Conservation (phyloP, 2,329 filamentous ascomycete species). For the Monilinia laxa region DNA sequence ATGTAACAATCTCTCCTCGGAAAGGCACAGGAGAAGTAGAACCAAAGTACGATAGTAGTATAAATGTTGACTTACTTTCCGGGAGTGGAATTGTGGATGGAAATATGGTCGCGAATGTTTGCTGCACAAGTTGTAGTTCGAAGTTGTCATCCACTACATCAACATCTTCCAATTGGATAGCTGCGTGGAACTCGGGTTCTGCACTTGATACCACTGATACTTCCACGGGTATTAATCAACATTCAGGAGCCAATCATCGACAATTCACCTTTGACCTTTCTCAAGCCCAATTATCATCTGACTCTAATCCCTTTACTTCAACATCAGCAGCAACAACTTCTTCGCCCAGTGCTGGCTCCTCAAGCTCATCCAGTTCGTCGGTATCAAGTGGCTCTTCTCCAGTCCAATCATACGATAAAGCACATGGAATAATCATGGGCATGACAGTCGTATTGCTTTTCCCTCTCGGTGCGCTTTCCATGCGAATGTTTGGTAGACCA, state of each 20-base stretch:
- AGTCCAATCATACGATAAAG: constrained; percentile 33
- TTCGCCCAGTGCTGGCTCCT: constrained; percentile 17
- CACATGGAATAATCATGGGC: constrained; percentile 62
- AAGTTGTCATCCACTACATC: constrained; percentile 26
- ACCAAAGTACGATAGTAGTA: constrained; percentile 46
- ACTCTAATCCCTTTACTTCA: constrained; percentile 35
- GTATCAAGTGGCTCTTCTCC: background rate
- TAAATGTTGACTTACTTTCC: constrained; percentile 46
- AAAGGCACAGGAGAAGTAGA: constrained; percentile 45
- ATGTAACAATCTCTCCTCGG: constrained; percentile 57
- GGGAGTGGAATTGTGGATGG: constrained; percentile 53
- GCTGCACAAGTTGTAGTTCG: constrained; percentile 43
- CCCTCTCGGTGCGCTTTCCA: constrained; percentile 59
- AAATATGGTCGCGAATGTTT: constrained; percentile 57
- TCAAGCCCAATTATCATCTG: constrained; percentile 29
- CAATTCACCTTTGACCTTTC: constrained; percentile 35
- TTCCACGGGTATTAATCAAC: constrained; percentile 30
- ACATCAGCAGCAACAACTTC: constrained; percentile 22
- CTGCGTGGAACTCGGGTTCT: constrained; percentile 35
- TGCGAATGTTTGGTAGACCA: constrained; percentile 55
- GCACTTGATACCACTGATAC: constrained; percentile 30
- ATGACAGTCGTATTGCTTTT: constrained; percentile 59
- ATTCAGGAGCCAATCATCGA: constrained; percentile 23
- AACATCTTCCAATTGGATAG: constrained; percentile 34
- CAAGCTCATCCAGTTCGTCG: background rate